Percentiles rank a stretch among this genome's conserved stretches.
phyloP scores from a whole-genome alignment of 257 asterid species.

The Perilla frutescens region DNA sequence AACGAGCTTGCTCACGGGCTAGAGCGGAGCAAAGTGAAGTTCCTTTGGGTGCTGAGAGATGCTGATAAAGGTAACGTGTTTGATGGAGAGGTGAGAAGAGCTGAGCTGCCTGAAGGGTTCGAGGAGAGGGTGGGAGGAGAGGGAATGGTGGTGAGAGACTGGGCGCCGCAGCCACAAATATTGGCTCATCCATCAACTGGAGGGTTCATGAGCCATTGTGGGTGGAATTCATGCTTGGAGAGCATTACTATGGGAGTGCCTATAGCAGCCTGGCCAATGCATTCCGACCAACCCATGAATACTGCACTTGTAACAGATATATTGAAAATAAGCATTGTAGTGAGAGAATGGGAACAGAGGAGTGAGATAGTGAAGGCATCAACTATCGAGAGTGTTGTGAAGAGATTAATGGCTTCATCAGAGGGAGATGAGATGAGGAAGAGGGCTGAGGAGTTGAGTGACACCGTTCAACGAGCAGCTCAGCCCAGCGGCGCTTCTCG shows the following conservation, averaged over 20 bases:
- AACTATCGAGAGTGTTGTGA: constrained; percentile 23
- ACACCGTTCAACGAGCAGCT: constrained; percentile 21
- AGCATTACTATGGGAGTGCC: constrained; percentile 34
- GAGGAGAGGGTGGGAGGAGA: constrained; percentile 1
- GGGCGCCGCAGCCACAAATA: constrained; percentile 18
- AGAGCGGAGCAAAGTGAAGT: too few relatives aligned
- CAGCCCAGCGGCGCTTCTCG: constrained; percentile 38
- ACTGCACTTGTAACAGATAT: constrained; percentile 24
- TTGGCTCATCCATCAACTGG: too few relatives aligned
- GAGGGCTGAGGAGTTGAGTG: constrained; percentile 40
- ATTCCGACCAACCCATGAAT: constrained; percentile 45
- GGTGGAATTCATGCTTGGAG: constrained; percentile 48
- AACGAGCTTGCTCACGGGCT: too few relatives aligned
- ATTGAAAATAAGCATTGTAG: constrained; percentile 30
- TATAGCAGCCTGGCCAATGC: constrained; percentile 47
- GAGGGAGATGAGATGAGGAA: constrained; percentile 39
- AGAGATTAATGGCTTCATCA: constrained; percentile 35
- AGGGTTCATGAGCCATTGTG: constrained; percentile 35
- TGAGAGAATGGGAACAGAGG: constrained; percentile 41
- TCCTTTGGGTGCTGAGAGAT: too few relatives aligned
- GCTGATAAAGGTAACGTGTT: too few relatives aligned
- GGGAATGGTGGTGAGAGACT: constrained; percentile 44
- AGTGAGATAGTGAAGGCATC: constrained; percentile 32
- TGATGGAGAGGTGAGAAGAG: too few relatives aligned
- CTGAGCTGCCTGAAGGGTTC: constrained; percentile 25